phyloP scores from a whole-genome alignment of 2,329 filamentous ascomycete species.

The Pseudocercospora eumusae region DNA sequence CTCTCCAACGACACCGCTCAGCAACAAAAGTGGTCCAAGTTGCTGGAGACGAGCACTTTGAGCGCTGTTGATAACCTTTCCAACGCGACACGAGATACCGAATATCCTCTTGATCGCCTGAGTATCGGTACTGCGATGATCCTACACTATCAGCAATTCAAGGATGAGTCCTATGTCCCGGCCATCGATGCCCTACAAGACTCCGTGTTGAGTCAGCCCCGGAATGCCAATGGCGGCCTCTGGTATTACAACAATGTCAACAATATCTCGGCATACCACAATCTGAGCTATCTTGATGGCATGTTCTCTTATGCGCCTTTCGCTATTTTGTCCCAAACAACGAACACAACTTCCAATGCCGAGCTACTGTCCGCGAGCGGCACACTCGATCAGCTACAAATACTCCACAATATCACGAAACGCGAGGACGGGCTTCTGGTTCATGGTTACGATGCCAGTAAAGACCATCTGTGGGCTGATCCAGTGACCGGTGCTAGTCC shows the following conservation, averaged over 20 bases:
- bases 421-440: slow-evolving; percentile 49
- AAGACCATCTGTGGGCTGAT: slow-evolving; percentile 56
- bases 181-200: slow-evolving; percentile 28
- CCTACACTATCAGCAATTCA: slow-evolving; percentile 22
- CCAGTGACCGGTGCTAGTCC: slow-evolving; percentile 53
- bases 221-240: slow-evolving; percentile 36
- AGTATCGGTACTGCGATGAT: slow-evolving; percentile 37
- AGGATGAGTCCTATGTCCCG: slow-evolving; percentile 22
- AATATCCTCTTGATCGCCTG: slow-evolving; percentile 38
- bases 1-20: slow-evolving; percentile 22
- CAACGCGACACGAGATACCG: slow-evolving; percentile 29
- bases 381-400: slow-evolving; percentile 47
- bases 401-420: slow-evolving; percentile 50
- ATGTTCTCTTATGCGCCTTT: slow-evolving; percentile 55
- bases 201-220: slow-evolving; percentile 36
- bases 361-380: slow-evolving; percentile 26
- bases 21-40: slow-evolving; percentile 18
- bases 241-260: slow-evolving; percentile 41
- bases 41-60: slow-evolving; percentile 29
- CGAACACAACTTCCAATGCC: slow-evolving; percentile 14
- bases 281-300: slow-evolving; percentile 58
- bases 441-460: slow-evolving; percentile 57
- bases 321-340: slow-evolving; percentile 36
- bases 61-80: slow-evolving; percentile 27
- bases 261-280: slow-evolving; percentile 45